phyloP scores from a whole-genome alignment of 495 filamentous ascomycete genomes.

The Melanomma pulvis-pyrius region DNA sequence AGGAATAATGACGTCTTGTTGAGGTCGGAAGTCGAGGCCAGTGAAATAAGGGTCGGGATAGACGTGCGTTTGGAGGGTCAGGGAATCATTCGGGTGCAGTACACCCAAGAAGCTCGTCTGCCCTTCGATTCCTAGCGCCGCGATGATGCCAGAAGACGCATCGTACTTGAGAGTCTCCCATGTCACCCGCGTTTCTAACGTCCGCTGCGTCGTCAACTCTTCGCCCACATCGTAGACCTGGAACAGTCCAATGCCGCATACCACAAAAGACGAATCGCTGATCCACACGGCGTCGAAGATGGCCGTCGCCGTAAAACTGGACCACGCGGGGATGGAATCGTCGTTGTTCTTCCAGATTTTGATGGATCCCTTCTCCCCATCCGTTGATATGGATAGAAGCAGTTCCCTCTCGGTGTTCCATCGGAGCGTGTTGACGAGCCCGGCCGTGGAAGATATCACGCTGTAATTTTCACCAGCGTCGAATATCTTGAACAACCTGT shows the following conservation, averaged over 20 bases:
- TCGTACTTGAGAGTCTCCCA: constrained; percentile 41
- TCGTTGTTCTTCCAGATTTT: constrained; percentile 34
- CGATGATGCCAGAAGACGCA: constrained; percentile 29
- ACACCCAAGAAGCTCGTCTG: constrained; percentile 27
- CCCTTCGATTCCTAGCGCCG: constrained; percentile 26
- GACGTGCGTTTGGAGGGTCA: constrained; percentile 15
- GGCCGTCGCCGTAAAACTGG: constrained; percentile 23
- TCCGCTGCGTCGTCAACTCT: background rate
- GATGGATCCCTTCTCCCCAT: constrained; percentile 21
- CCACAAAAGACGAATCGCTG: constrained; percentile 34
- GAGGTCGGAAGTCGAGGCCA: constrained; percentile 29
- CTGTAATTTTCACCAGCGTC: constrained; percentile 18
- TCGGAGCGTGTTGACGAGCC: constrained; percentile 25
- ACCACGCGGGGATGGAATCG: constrained; percentile 24
- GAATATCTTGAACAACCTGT: constrained; percentile 30
- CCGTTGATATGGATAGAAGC: constrained; percentile 35
- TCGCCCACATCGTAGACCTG: constrained; percentile 24
- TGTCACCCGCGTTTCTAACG: constrained; percentile 9
- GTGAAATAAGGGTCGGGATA: constrained; percentile 26
- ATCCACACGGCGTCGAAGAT: constrained; percentile 41
- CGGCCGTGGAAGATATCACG: constrained; percentile 29
- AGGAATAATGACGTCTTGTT: background rate
- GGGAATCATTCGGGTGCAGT: constrained; percentile 22
- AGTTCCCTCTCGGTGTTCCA: constrained; percentile 24
- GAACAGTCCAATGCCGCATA: constrained; percentile 37